Base-by-base conservation (phyloP, 2,329 filamentous ascomycete genomes). In the Exophiala viscosa region DNA sequence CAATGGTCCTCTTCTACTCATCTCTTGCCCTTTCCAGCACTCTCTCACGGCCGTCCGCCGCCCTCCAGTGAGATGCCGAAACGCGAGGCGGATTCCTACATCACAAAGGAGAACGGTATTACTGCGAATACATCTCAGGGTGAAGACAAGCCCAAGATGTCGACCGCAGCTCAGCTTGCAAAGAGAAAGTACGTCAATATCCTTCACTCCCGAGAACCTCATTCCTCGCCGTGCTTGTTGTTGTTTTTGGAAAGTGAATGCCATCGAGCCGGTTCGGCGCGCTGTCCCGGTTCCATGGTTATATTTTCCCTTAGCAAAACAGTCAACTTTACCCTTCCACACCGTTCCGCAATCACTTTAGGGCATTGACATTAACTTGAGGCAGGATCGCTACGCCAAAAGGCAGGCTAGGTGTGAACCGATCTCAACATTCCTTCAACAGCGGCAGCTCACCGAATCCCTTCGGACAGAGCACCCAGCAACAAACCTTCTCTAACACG, bases 161-260 rank as follows among this genome's bases (percentile, higher is more conserved):
- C 78, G 32, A 80, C 77, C 23, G 77, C 78, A 35, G 77, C 78
- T 35, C 78, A 81, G 66, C 45, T 80, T 67, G 78, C 78, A 31
- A 69, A 66, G 54, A 73, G 78, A 69, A 80, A 75, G 78, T 81
- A 70, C 73, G 78, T 80, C 32, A 20, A 15, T 14, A 38, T 46
- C 33, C 13, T 32, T 43, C 41, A 11, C 43, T 32, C 23, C 23
- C 28, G 6, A 10, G 17, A 20, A 23, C 34, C 11, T 45, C 28
- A 42, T 36, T 36, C 31, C 36, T 18, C 31, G 34, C 31, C 31
- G n/a, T 44, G 48, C 28, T 46, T 46, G 41, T 36, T 45, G 41
- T 48, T 31, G 43, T 39, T 18, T 36, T 48, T 34, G 43, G 42
- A 38, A 32, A 50, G 42, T 44, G 13, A 35, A 40, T 49, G 45